Evolutionary conservation across 2,329 filamentous ascomycete species (phyloP), one percentile per base, ranked within the genome.

Genomic region (Hypoxylon sp.): DNA sequence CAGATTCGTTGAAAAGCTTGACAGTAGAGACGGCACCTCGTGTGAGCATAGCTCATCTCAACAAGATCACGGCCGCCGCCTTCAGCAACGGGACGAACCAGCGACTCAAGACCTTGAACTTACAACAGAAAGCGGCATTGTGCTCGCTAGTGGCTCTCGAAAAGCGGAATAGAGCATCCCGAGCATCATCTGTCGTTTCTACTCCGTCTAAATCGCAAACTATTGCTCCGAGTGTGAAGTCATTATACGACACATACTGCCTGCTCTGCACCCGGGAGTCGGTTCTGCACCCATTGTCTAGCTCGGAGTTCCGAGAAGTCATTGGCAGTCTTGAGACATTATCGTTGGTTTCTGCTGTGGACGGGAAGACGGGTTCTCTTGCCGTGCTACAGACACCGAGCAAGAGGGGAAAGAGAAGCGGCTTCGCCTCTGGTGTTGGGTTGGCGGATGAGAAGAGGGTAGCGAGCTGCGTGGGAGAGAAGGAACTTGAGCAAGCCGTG

Each of bases 101-200:
- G 72, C 88, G 96, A 61, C 87, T 99, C 12, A 91, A 92, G 77
- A 89, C 90, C 3, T 87, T 99, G 60, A 99, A 98, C 76, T 85
- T 99, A 2, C 96, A 99, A 76, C 96, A 99, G 78, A 98, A 97
- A 78, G 96, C 95, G 3, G 93, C 95, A 0, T 84, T 99, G 8
- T 99, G 96, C 80, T 89, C 95, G 0, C 84, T 99, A 12, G 85
- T 95, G 38, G 93, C 93, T 2, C 87, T 96, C n/a, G 94, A 97
- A 77, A 92, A 91, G 72, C 89, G 88, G 67, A 90, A 87, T 70
- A 84, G 87, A 50, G 81, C 81, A 56, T 80, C 82, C 60, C 86
- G 80, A 72, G 80, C 80, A 36, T 71, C 78, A 18, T 75, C 74
- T 32, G 71, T 79, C 30, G 73, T 76, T 33, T 72, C 73, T 38